Evolutionary conservation across 257 asterid genomes (phyloP).

Genomic region (Thymus quinquecostatus): DNA sequence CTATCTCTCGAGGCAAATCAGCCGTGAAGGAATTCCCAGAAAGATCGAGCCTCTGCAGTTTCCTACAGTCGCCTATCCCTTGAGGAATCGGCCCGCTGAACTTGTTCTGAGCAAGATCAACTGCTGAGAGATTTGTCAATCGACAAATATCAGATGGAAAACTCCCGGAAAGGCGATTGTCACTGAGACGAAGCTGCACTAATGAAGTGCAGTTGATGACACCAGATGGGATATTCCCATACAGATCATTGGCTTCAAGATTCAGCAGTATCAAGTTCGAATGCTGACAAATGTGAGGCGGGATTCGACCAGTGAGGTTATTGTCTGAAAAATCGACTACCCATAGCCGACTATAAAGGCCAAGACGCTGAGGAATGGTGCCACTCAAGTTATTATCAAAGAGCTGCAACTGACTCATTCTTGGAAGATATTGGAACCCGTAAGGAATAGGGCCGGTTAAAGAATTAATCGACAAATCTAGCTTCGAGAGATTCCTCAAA

Average conservation of each 20-base stretch:
- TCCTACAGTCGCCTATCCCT: constrained; percentile 63
- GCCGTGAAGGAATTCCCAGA: constrained; percentile 68
- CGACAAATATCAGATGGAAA: constrained; percentile 79
- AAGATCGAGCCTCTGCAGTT: constrained; percentile 85
- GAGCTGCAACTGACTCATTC: constrained; percentile 70
- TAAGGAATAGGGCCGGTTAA: constrained; percentile 84
- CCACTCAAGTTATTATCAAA: constrained; percentile 73
- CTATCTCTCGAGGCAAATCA: constrained; percentile 71
- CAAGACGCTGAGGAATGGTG: constrained; percentile 73
- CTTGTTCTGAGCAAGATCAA: constrained; percentile 76
- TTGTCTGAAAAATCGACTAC: constrained; percentile 83
- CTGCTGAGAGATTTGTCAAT: constrained; percentile 68
- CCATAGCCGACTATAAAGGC: constrained; percentile 71
- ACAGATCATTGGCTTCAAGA: constrained; percentile 64
- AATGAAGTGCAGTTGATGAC: constrained; percentile 64
- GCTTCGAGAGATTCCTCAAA: constrained; percentile 63
- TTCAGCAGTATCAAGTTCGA: constrained; percentile 72
- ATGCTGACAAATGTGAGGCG: constrained; percentile 61
- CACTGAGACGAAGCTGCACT: constrained; percentile 72
- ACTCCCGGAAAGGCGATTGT: constrained; percentile 59
- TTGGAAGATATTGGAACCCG: constrained; percentile 69
- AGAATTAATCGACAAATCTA: constrained; percentile 77
- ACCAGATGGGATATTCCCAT: constrained; percentile 68
- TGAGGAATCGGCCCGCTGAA: constrained; percentile 70
- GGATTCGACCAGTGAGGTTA: constrained; percentile 68